Conservation (phyloP, 2,329 filamentous ascomycete genomes). For the Ophiostoma populinum region DNA sequence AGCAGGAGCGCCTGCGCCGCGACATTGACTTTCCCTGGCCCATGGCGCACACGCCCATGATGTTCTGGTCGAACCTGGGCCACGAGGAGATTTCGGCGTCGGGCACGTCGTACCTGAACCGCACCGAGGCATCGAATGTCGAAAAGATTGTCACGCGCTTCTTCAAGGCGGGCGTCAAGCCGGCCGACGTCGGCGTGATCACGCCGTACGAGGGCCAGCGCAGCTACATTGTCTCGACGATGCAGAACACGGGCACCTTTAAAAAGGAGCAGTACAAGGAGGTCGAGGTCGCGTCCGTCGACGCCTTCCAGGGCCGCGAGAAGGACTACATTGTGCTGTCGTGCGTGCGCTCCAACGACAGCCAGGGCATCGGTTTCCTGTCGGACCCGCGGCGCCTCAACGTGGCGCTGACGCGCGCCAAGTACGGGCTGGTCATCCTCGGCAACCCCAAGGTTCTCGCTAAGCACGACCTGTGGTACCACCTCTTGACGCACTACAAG, state of each 20-base stretch:
- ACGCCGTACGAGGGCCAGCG: slow-evolving; percentile 97
- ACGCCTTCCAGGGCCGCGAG: slow-evolving; percentile 96
- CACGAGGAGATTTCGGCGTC: slow-evolving; percentile 97
- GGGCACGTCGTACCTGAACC: slow-evolving; percentile 93
- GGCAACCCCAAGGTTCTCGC: slow-evolving; percentile 95
- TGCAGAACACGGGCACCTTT: slow-evolving; percentile 93
- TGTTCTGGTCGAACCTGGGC: slow-evolving; percentile 98
- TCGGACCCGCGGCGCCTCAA: slow-evolving; percentile 95
- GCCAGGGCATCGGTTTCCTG: slow-evolving; percentile 97
- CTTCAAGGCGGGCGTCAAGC: slow-evolving; percentile 96
- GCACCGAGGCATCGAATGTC: slow-evolving; percentile 90
- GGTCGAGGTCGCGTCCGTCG: slow-evolving; percentile 93
- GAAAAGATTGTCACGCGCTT: slow-evolving; percentile 98
- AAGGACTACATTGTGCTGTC: slow-evolving; percentile 98
- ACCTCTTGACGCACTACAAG: slow-evolving; percentile 89
- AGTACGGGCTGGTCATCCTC: slow-evolving; percentile 89
- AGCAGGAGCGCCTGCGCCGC: slow-evolving; percentile 68
- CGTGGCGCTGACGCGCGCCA: slow-evolving; percentile 88
- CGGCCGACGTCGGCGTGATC: slow-evolving; percentile 87
- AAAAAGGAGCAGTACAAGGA: slow-evolving; percentile 99
- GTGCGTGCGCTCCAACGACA: slow-evolving; percentile 95
- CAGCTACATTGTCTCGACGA: slow-evolving; percentile 97
- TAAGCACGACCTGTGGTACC: slow-evolving; percentile 97
- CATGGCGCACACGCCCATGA: slow-evolving; percentile 86
- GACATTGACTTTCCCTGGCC: slow-evolving; percentile 99